Evolutionary conservation across 495 filamentous ascomycete genomes (phyloP).

Genomic region (Aspergillus homomorphus): DNA sequence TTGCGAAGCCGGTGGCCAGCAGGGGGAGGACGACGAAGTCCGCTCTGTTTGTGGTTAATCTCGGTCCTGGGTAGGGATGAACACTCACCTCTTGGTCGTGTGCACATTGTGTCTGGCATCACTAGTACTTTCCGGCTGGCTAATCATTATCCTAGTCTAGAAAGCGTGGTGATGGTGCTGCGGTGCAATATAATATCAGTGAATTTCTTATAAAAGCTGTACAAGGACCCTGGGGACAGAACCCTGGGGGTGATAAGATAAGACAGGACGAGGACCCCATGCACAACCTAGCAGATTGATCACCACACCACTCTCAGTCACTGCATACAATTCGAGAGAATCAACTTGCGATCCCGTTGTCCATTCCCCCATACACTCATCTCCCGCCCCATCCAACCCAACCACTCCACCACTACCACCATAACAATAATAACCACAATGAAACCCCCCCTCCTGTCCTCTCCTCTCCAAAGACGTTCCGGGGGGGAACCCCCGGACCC

Average conservation of each 20-base stretch:
- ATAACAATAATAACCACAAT: too few relatives aligned
- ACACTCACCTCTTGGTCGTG: neutral
- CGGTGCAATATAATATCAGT: neutral
- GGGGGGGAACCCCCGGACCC: too few relatives aligned
- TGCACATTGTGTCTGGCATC: neutral
- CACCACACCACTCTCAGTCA: neutral
- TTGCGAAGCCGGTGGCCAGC: constrained; percentile 48
- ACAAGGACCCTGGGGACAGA: constrained; percentile 6
- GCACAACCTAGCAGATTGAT: neutral
- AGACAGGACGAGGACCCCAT: neutral
- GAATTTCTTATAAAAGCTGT: neutral
- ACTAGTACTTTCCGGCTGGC: neutral
- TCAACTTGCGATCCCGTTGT: too few relatives aligned
- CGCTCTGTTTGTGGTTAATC: constrained; percentile 17
- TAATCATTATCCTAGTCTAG: neutral
- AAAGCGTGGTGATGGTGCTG: neutral
- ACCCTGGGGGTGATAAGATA: constrained; percentile 12
- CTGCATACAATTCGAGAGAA: neutral
- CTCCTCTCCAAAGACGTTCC: too few relatives aligned
- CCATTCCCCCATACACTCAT: too few relatives aligned
- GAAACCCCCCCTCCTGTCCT: too few relatives aligned
- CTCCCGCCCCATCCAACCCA: too few relatives aligned
- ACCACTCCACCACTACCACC: too few relatives aligned
- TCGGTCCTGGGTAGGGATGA: neutral
- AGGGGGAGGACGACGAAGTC: constrained; percentile 47